Conservation (phyloP, 129 eudicot genomes). For the Flaveria bidentis region DNA sequence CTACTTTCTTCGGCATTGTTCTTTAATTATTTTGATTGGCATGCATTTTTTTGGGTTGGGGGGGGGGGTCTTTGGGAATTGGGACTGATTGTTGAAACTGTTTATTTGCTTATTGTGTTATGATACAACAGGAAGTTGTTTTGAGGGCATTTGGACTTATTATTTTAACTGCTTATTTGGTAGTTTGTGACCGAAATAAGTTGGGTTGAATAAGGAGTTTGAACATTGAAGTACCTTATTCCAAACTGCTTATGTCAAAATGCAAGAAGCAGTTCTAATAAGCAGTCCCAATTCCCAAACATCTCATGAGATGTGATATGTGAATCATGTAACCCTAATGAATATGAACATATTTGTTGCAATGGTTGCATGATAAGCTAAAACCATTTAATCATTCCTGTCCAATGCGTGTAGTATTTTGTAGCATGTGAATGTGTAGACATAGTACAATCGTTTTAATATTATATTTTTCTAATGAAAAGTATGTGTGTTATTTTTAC, state of each 20-base stretch:
- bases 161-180: not conserved
- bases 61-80: not conserved
- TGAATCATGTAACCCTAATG: not conserved
- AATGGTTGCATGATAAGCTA: not conserved
- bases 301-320: not conserved
- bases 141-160: not conserved
- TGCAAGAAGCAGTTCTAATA: not conserved
- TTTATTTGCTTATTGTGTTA: not conserved
- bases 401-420: too few species aligned
- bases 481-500: not conserved
- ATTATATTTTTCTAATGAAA: not conserved
- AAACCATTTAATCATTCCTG: not conserved
- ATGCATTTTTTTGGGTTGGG: not conserved
- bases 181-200: not conserved
- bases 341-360: not conserved
- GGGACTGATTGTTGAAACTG: not conserved
- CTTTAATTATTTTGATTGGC: not conserved
- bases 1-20: too few species aligned
- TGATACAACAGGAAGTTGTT: not conserved
- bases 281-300: not conserved
- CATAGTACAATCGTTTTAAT: not conserved
- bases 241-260: not conserved
- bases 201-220: not conserved
- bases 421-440: too few species aligned
- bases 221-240: not conserved